Conservation (phyloP, 208 protist genomes). For the Strigomonas culicis region DNA sequence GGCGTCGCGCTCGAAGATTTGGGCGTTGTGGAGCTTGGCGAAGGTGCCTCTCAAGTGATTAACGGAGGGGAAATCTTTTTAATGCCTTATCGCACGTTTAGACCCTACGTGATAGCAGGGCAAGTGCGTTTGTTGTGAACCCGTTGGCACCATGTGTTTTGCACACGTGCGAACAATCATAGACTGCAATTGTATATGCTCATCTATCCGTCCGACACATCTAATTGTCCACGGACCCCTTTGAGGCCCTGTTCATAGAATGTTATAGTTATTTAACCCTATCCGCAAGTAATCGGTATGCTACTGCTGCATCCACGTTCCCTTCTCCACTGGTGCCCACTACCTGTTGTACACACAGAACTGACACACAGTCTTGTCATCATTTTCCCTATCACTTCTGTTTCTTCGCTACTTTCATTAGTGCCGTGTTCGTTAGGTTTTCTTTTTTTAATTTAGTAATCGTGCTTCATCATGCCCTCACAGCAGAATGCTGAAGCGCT, state of each 20-base stretch:
- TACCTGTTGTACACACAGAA: no score
- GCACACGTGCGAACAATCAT: background rate
- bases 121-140: slow-evolving; percentile 65
- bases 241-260: no score
- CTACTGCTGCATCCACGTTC: slow-evolving; percentile 5
- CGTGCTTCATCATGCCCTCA: background rate
- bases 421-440: no score
- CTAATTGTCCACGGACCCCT: no score
- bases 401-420: no score
- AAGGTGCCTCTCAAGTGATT: slow-evolving; percentile 66
- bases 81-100: slow-evolving; percentile 67
- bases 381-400: no score
- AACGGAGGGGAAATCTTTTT: slow-evolving; percentile 80
- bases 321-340: slow-evolving; percentile 12
- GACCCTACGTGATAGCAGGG: slow-evolving; percentile 65
- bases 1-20: slow-evolving; percentile 73
- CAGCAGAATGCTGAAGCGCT: background rate
- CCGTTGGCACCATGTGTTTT: no score
- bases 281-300: background rate
- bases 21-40: slow-evolving; percentile 65
- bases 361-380: no score
- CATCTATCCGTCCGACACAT: no score
- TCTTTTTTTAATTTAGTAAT: slow-evolving; percentile 6
- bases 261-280: background rate
- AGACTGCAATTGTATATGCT: background rate